Percentiles rank a stretch among this genome's conserved stretches.
Evolutionary conservation across 1,284 basidiomycete species (phyloP).

Genomic region (Ceratobasidium sp.): DNA sequence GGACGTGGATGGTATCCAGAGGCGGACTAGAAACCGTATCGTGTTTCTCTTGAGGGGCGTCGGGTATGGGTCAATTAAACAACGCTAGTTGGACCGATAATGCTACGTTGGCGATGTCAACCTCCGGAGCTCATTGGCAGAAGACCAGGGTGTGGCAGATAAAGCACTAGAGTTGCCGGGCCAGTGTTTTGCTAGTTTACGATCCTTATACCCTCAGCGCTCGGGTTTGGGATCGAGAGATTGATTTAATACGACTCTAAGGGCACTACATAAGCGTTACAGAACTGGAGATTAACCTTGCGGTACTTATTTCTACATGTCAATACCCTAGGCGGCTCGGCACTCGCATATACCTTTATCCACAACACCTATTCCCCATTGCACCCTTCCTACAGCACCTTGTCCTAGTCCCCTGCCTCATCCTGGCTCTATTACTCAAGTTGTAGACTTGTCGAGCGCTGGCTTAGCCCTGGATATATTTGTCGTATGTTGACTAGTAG

Average conservation of each 20-base stretch:
- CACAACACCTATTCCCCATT: too few relatives aligned
- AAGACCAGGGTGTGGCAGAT: slow-evolving; percentile 18
- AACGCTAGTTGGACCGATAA: slow-evolving; percentile 48
- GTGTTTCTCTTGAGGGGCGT: slow-evolving; percentile 12
- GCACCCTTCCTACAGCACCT: too few relatives aligned
- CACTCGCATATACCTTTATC: too few relatives aligned
- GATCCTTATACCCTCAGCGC: neutral
- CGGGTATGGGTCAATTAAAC: slow-evolving; percentile 50
- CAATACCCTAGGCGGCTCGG: too few relatives aligned
- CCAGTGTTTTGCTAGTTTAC: neutral
- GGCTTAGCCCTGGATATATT: too few relatives aligned
- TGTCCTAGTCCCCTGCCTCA: too few relatives aligned
- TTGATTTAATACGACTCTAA: neutral
- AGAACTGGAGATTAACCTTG: neutral
- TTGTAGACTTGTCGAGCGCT: too few relatives aligned
- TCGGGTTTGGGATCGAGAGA: neutral
- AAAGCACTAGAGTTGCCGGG: neutral
- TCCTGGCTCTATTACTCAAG: too few relatives aligned
- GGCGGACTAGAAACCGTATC: neutral
- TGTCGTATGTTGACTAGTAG: too few relatives aligned
- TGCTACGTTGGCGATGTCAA: slow-evolving; percentile 40
- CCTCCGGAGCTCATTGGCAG: slow-evolving; percentile 23
- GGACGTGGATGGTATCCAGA: neutral
- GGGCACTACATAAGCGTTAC: neutral
- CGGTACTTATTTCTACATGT: too few relatives aligned